phyloP scores from a whole-genome alignment of 1,139 yeast genomes.

The Wickerhamomyces sp. region DNA sequence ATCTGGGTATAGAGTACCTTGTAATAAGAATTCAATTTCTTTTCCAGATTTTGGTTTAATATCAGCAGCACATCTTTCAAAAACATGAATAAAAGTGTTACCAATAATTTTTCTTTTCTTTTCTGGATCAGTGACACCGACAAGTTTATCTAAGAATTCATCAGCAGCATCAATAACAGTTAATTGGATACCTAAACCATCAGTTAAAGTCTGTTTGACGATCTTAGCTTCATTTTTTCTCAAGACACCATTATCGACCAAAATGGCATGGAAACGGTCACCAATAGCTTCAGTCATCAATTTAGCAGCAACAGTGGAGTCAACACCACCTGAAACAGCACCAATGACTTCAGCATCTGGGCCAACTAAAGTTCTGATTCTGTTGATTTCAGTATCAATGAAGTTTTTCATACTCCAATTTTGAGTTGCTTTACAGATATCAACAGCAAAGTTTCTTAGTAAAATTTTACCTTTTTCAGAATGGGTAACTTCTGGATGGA shows the following conservation, averaged over 20 bases:
- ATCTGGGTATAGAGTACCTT: conserved; percentile 98
- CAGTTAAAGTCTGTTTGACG: conserved; percentile 85
- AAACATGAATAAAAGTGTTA: conserved; percentile 93
- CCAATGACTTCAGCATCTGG: conserved; percentile 99
- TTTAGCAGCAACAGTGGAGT: conserved; percentile 98
- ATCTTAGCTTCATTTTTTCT: conserved; percentile 87
- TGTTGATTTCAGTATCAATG: conserved; percentile 90
- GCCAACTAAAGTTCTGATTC: conserved; percentile 89
- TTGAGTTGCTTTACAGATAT: conserved; percentile 79
- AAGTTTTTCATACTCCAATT: conserved; percentile 99
- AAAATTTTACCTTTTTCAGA: conserved; percentile 85
- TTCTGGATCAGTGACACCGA: conserved; percentile 97
- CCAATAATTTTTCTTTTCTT: conserved; percentile 99
- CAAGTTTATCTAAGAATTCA: conserved; percentile 76
- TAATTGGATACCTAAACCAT: conserved; percentile 90
- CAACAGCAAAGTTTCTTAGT: conserved; percentile 87
- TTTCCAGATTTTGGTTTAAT: conserved; percentile 87
- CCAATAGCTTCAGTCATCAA: conserved; percentile 98
- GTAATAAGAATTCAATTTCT: conserved; percentile 88
- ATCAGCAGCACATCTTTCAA: conserved; percentile 92
- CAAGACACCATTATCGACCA: conserved; percentile 97
- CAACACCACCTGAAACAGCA: conserved; percentile 99
- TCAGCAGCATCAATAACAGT: conserved; percentile 94
- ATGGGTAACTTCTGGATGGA: conserved; percentile 99
- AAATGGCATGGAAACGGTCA: conserved; percentile 95